These are phyloP conservation scores for Leccinum solheimii DNA, from an alignment of 1,284 basidiomycete genomes.

Conservation along the genomic window DNA sequence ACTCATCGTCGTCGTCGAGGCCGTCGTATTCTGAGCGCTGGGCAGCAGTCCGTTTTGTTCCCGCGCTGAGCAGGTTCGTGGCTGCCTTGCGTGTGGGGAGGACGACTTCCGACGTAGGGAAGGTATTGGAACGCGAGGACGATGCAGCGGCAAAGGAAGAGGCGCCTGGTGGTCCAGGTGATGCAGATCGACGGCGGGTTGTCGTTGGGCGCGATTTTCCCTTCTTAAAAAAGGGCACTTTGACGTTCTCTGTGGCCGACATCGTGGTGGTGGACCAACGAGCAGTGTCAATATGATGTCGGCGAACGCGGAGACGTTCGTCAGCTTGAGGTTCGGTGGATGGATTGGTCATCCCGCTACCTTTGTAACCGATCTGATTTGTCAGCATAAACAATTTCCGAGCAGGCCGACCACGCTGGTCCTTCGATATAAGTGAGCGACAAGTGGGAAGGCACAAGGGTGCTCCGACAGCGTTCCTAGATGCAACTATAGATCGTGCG, in stretches of 20 bases:
- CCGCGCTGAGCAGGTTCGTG: conserved; percentile 76
- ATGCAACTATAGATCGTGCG: neutral
- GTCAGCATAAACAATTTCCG: conserved; percentile 7
- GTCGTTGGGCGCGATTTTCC: conserved; percentile 74
- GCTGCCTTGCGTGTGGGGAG: conserved; percentile 69
- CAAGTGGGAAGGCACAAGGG: neutral
- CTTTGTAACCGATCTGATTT: conserved; percentile 16
- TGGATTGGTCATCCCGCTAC: conserved; percentile 22
- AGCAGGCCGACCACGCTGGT: neutral
- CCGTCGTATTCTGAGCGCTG: conserved; percentile 53
- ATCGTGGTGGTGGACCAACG: conserved; percentile 32
- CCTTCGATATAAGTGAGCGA: neutral
- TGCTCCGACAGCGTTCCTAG: neutral
- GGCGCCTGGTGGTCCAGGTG: conserved; percentile 29
- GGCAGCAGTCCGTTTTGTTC: conserved; percentile 74
- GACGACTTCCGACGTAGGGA: conserved; percentile 63
- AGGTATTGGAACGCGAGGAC: conserved; percentile 36
- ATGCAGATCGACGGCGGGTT: conserved; percentile 63
- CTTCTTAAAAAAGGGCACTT: conserved; percentile 87
- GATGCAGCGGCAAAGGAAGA: conserved; percentile 20
- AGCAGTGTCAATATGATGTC: neutral
- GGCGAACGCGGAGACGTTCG: too few relatives aligned
- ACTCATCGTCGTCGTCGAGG: conserved; percentile 41
- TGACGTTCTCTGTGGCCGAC: conserved; percentile 43
- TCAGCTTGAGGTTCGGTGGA: too few relatives aligned